Conservation (phyloP, 1,139 yeast species). For the Candida buenavistaensis region DNA sequence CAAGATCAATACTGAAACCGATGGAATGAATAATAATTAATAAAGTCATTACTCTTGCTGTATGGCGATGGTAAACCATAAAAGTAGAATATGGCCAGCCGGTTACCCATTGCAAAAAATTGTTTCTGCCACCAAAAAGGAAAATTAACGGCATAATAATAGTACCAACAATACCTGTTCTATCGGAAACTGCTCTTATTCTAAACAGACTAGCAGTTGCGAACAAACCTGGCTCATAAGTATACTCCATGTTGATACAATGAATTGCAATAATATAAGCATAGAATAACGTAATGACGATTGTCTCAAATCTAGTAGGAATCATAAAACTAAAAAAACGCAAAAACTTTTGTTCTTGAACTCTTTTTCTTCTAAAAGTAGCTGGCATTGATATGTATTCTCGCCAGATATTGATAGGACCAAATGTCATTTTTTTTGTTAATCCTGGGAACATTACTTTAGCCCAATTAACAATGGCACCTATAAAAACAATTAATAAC, state of each 20-base stretch:
- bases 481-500: conserved; percentile 42
- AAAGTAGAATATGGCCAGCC: conserved; percentile 39
- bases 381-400: conserved; percentile 34
- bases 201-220: conserved; percentile 18
- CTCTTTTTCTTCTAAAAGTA: conserved; percentile 21
- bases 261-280: conserved; percentile 43
- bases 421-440: conserved; percentile 22
- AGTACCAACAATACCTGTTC: conserved; percentile 35
- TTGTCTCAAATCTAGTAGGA: conserved; percentile 28
- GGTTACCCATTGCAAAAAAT: conserved; percentile 43
- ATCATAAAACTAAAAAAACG: conserved; percentile 22
- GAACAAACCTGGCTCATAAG: conserved; percentile 28
- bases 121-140: conserved; percentile 45
- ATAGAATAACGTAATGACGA: conserved; percentile 34
- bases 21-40: conserved; percentile 36
- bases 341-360: conserved; percentile 20
- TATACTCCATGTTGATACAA: conserved; percentile 21
- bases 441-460: conserved; percentile 26
- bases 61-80: conserved; percentile 39
- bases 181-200: conserved; percentile 30
- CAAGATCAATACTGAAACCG: conserved; percentile 31
- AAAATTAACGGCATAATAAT: conserved; percentile 34
- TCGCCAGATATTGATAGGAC: conserved; percentile 24
- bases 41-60: conserved; percentile 31
- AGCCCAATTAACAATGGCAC: conserved; percentile 44